phyloP scores from a whole-genome alignment of 805 yeast genomes.

The Danielozyma ontarioensis region DNA sequence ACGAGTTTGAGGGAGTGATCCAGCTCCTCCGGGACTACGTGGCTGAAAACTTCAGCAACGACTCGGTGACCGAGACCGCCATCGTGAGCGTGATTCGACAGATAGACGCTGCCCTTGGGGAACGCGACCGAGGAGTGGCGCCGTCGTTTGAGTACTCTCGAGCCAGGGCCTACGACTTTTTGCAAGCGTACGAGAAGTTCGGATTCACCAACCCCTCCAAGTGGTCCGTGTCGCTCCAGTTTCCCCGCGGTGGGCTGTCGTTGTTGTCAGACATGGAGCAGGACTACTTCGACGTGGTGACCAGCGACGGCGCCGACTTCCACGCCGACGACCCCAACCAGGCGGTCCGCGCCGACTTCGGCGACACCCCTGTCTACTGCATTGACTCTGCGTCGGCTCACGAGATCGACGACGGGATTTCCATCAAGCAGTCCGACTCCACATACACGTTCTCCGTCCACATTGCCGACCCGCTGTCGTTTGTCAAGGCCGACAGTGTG shows the following conservation, averaged over 20 bases:
- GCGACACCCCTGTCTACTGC: slow-evolving; percentile 60
- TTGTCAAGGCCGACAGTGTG: slow-evolving; percentile 36
- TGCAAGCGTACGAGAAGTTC: slow-evolving; percentile 15
- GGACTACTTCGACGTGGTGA: slow-evolving; percentile 26
- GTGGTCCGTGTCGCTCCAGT: slow-evolving; percentile 43
- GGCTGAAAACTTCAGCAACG: slow-evolving; percentile 47
- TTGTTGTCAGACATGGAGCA: slow-evolving; percentile 39
- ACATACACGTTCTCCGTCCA: slow-evolving; percentile 55
- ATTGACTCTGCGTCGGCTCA: slow-evolving; percentile 77
- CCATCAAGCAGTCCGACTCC: slow-evolving; percentile 35
- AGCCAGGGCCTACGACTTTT: slow-evolving; percentile 48
- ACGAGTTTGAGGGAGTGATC: slow-evolving; percentile 39
- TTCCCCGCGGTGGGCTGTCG: slow-evolving; percentile 42
- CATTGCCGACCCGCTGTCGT: slow-evolving; percentile 85
- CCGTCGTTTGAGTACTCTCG: slow-evolving; percentile 33
- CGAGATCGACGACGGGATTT: slow-evolving; percentile 92
- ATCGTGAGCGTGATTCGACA: slow-evolving; percentile 12
- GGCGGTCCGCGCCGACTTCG: slow-evolving; percentile 34
- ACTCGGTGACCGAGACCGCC: slow-evolving; percentile 42
- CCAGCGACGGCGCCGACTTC: slow-evolving; percentile 11
- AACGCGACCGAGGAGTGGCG: no score
- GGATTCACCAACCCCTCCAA: slow-evolving; percentile 44
- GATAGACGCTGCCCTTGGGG: background rate
- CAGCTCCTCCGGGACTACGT: slow-evolving; percentile 49
- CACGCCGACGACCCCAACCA: slow-evolving; percentile 24